phyloP scores from a whole-genome alignment of 495 filamentous ascomycete species.

The Podospora australis region DNA sequence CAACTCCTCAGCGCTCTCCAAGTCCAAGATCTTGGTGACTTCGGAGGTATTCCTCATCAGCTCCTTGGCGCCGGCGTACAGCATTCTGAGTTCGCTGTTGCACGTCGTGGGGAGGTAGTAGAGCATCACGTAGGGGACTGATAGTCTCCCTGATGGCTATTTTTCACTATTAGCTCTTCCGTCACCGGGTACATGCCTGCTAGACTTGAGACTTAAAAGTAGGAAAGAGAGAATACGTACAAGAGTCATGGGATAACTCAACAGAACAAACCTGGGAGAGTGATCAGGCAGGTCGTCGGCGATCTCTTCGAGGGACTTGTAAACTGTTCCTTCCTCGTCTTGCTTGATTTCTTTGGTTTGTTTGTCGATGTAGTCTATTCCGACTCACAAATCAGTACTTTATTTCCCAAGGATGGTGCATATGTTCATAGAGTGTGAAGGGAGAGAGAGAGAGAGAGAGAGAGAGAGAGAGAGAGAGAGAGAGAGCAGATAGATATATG shows the following conservation, averaged over 20 bases:
- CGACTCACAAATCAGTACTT: too few relatives aligned
- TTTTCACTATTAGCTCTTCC: background rate
- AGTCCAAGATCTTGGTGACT: constrained; percentile 73
- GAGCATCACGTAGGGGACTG: constrained; percentile 78
- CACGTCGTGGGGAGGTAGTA: constrained; percentile 89
- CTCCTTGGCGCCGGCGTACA: constrained; percentile 93
- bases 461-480: too few relatives aligned
- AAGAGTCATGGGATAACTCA: constrained; percentile 83
- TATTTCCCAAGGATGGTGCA: too few relatives aligned
- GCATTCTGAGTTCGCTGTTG: constrained; percentile 77
- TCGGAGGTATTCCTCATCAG: constrained; percentile 86
- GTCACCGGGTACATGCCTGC: background rate
- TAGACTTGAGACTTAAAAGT: too few relatives aligned
- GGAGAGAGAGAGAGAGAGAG: too few relatives aligned
- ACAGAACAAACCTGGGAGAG: constrained; percentile 77
- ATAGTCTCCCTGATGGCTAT: constrained; percentile 41
- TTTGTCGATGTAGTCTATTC: constrained; percentile 79
- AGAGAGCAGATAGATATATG: too few relatives aligned
- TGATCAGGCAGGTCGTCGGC: constrained; percentile 90
- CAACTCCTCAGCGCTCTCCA: constrained; percentile 69
- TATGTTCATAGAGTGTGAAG: too few relatives aligned
- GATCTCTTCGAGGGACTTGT: constrained; percentile 70
- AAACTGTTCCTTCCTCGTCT: constrained; percentile 64
- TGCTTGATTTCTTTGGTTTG: constrained; percentile 78
- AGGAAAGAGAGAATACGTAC: constrained; percentile 39